These are phyloP conservation scores for Paramecium bursaria DNA, from an alignment of 73 alveolate genomes.

Conservation along the genomic window DNA sequence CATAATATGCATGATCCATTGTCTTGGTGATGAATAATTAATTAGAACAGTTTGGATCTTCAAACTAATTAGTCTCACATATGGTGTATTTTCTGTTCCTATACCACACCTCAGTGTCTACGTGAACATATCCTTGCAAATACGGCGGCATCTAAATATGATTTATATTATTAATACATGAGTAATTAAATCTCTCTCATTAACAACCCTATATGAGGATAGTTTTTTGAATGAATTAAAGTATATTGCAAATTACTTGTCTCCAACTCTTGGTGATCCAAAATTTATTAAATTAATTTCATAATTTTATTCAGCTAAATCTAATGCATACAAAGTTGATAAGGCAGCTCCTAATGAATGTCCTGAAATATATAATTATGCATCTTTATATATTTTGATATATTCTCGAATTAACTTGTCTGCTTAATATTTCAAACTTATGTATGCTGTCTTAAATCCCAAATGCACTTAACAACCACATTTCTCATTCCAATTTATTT, in stretches of 20 bases:
- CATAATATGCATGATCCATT: too few species aligned
- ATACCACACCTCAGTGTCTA: slow-evolving; percentile 46
- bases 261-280: slow-evolving; percentile 50
- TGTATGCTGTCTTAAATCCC: slow-evolving; percentile 18
- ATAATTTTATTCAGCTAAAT: too few species aligned
- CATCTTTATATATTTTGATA: background rate
- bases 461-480: slow-evolving; percentile 32
- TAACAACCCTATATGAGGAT: slow-evolving; percentile 9
- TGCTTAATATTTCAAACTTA: background rate
- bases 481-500: background rate
- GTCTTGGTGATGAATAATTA: too few species aligned
- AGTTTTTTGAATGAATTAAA: too few species aligned
- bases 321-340: background rate
- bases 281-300: background rate
- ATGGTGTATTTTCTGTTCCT: background rate
- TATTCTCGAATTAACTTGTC: background rate
- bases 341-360: slow-evolving; percentile 49
- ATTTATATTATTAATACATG: background rate
- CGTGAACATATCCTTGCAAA: slow-evolving; percentile 14
- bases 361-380: slow-evolving; percentile 12
- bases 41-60: slow-evolving; percentile 54
- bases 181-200: background rate
- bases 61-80: background rate
- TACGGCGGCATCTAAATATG: background rate
- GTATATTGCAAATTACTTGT: too few species aligned